These are phyloP conservation scores for Taphrina communis DNA, from an alignment of 1,139 yeast species.

Conservation along the genomic window DNA sequence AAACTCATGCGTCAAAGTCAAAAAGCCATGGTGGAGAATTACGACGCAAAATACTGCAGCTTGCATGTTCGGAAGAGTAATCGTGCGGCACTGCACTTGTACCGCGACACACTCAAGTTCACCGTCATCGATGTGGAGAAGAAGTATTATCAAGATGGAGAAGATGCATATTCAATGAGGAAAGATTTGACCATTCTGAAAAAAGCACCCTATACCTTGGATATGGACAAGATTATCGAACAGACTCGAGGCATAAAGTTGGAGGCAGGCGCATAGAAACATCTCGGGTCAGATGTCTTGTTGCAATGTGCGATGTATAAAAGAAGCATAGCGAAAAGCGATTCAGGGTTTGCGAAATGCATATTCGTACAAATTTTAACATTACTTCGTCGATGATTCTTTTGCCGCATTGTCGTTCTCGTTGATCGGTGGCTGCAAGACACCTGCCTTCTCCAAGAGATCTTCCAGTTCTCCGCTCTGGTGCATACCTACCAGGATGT, in stretches of 20 bases:
- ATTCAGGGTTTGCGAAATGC: not conserved
- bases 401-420: not conserved
- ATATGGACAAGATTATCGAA: constrained; percentile 26
- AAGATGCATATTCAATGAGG: constrained; percentile 82
- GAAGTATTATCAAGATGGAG: constrained; percentile 93
- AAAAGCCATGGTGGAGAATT: constrained; percentile 79
- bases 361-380: not conserved
- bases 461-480: constrained; percentile 83
- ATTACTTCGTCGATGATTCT: not conserved
- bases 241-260: constrained; percentile 38
- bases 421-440: constrained; percentile 54
- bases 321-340: constrained; percentile 15
- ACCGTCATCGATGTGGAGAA: constrained; percentile 82
- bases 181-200: constrained; percentile 30
- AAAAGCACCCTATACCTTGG: constrained; percentile 31
- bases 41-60: constrained; percentile 81
- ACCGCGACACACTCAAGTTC: constrained; percentile 82
- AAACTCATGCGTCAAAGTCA: constrained; percentile 89
- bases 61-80: constrained; percentile 93
- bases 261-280: constrained; percentile 15
- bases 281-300: not conserved
- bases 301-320: not conserved
- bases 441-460: constrained; percentile 75
- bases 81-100: constrained; percentile 90
- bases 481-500: constrained; percentile 64